Base-by-base conservation (phyloP, 768 basidiomycete species). In the Pilatotrama ljubarskyi region DNA sequence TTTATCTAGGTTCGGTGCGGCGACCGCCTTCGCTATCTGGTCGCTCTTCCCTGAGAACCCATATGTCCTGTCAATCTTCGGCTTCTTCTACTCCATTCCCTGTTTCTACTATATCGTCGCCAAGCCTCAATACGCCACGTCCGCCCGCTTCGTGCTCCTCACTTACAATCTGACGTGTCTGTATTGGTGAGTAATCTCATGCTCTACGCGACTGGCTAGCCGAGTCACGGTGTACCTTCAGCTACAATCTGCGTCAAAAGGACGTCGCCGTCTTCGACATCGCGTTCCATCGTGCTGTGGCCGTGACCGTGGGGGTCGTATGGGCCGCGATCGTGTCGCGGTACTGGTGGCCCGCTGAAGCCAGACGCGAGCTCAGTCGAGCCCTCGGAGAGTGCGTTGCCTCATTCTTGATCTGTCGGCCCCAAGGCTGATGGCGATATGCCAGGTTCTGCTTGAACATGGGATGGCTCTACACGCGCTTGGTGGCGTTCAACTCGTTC, bases 331-430 rank as follows among this genome's bases (percentile, higher is more conserved):
- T 98, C 49, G 86, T 97, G 20, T 94, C 92, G 5, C 79, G 93
- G 47, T 88, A 89, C 63, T 94, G 95, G 91, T 98, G 95, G 96
- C 97, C 97, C 1, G 84, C 91, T 9, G 95, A 97, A 68, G 97
- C 97, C 0, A 78, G 96, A 46, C 78, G 90, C 40, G 96, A 98
- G 73, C 77, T 99, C 4, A 85, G 88, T 47, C 87, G 85, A 61
- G 88, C 85, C 0, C 79, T 98, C 5, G 88, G 93, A 76, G 95
- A 98, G 93, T 96, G 58, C 63, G 86, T 76, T 10, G 2, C 13
- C 48, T 42, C 25, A 37, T 46, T 51, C 32, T 51, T 37, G 37
- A 41, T 14, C 25, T 17, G 22, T 18, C 6, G 6, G 18, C 26
- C n/a, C 20, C 18, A 24, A 15, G 32, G 17, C 37, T 44, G 25